These are phyloP conservation scores for Candida anglica DNA, from an alignment of 805 yeast genomes.

Conservation along the genomic window DNA sequence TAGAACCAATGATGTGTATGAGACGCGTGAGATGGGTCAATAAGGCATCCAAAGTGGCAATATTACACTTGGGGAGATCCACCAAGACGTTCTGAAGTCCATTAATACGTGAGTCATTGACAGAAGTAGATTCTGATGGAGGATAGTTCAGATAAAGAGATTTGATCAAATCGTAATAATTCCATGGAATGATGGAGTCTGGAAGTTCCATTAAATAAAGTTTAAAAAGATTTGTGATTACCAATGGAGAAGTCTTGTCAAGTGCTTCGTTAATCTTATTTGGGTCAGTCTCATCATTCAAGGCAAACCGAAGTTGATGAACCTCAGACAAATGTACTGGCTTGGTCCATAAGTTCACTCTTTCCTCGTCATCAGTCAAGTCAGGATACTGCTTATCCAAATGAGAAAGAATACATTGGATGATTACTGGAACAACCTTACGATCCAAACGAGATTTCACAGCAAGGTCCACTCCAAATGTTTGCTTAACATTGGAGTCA, in stretches of 20 bases:
- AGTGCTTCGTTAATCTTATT: conserved; percentile 29
- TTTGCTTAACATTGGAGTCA: conserved; percentile 60
- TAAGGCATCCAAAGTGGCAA: conserved; percentile 79
- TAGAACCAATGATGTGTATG: conserved; percentile 44
- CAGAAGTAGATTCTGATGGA: conserved; percentile 28
- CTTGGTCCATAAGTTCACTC: conserved; percentile 65
- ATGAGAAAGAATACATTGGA: conserved; percentile 58
- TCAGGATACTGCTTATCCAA: conserved; percentile 72
- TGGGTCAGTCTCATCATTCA: conserved; percentile 37
- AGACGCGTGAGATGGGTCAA: conserved; percentile 70
- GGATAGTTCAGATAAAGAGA: conserved; percentile 50
- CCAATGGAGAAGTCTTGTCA: conserved; percentile 44
- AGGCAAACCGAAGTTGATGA: conserved; percentile 55
- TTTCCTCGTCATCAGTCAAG: conserved; percentile 60
- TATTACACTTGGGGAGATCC: conserved; percentile 64
- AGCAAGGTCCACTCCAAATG: conserved; percentile 76
- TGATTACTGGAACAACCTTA: conserved; percentile 65
- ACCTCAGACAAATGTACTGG: conserved; percentile 59
- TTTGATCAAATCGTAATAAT: conserved; percentile 62
- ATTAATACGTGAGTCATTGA: conserved; percentile 42
- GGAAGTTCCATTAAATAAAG: conserved; percentile 78
- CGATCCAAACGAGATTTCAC: conserved; percentile 68
- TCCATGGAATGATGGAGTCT: conserved; percentile 64
- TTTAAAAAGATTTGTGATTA: conserved; percentile 65
- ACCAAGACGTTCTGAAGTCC: conserved; percentile 65